These are phyloP conservation scores for Russula foetens DNA, from an alignment of 768 basidiomycete genomes.

Conservation along the genomic window DNA sequence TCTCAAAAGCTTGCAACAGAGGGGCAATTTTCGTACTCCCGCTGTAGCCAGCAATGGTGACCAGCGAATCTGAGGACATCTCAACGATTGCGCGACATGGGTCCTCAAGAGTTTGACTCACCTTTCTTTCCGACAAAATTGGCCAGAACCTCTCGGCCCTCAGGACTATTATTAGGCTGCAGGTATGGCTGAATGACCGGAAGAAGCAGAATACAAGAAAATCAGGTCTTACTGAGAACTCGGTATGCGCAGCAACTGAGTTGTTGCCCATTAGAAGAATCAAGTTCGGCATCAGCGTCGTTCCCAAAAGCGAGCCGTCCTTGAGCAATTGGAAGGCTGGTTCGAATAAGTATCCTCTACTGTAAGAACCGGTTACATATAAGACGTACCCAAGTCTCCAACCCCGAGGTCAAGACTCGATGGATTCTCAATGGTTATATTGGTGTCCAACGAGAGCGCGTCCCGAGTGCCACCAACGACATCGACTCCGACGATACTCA, in stretches of 20 bases:
- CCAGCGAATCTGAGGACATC: constrained; percentile 38
- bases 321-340: constrained; percentile 51
- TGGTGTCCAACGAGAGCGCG: constrained; percentile 51
- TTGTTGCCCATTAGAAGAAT: constrained; percentile 55
- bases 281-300: constrained; percentile 51
- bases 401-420: constrained; percentile 53
- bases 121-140: constrained; percentile 60
- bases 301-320: constrained; percentile 47
- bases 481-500: constrained; percentile 51
- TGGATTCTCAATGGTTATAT: constrained; percentile 58
- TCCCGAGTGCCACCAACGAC: constrained; percentile 55
- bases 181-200: constrained; percentile 4
- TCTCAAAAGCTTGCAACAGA: constrained; percentile 51
- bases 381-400: constrained; percentile 52
- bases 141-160: constrained; percentile 54
- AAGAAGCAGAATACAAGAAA: not conserved
- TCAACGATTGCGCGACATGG: not conserved
- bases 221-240: constrained; percentile 33
- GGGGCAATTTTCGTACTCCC: constrained; percentile 54
- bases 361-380: not conserved
- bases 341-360: not conserved
- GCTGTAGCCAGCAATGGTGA: constrained; percentile 49
- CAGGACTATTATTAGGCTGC: constrained; percentile 51
- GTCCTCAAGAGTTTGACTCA: constrained; percentile 19
- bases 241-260: constrained; percentile 39